A percentile compares a stretch with the other conserved stretches of the same genome.
Evolutionary conservation across 2,329 filamentous ascomycete species (phyloP).

Genomic region (Huntiella omanensis): DNA sequence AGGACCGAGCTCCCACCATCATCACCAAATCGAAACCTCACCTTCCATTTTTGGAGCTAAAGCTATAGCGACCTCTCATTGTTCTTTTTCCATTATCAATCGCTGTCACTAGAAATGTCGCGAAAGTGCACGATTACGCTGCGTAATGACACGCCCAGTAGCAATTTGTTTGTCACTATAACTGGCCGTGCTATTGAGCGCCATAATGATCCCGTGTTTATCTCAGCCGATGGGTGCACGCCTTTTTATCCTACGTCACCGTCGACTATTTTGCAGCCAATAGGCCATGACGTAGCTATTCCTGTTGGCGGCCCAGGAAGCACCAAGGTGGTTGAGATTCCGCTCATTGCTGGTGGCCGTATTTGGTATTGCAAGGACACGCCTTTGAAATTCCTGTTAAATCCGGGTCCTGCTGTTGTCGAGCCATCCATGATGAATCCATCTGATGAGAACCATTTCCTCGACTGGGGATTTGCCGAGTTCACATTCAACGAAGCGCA

Average conservation of each 20-base stretch:
- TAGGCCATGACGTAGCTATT: constrained; percentile 43
- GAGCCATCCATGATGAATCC: constrained; percentile 55
- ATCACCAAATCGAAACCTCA: constrained; percentile 13
- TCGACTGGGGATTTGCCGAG: constrained; percentile 49
- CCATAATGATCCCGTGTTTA: constrained; percentile 39
- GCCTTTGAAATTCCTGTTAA: constrained; percentile 48
- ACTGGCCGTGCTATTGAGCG: constrained; percentile 44
- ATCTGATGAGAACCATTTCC: constrained; percentile 40
- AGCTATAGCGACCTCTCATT: background rate
- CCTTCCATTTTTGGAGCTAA: constrained; percentile 16
- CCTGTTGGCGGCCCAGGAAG: constrained; percentile 40
- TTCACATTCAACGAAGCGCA: constrained; percentile 44
- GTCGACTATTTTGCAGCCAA: constrained; percentile 25
- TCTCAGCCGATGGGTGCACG: constrained; percentile 46
- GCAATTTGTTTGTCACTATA: constrained; percentile 46
- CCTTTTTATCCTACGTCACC: constrained; percentile 47
- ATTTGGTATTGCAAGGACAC: constrained; percentile 50
- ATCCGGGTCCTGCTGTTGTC: constrained; percentile 53
- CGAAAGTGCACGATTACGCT: constrained; percentile 26
- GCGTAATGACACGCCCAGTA: constrained; percentile 44
- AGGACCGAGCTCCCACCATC: too few relatives aligned
- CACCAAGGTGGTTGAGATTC: constrained; percentile 42
- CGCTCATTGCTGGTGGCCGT: constrained; percentile 49
- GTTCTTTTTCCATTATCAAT: constrained; percentile 14
- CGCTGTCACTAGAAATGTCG: constrained; percentile 16